A percentile compares a stretch with the other conserved stretches of the same genome.
phyloP scores from a whole-genome alignment of 169 alveolate genomes.

The Toxoplasma gondii region DNA sequence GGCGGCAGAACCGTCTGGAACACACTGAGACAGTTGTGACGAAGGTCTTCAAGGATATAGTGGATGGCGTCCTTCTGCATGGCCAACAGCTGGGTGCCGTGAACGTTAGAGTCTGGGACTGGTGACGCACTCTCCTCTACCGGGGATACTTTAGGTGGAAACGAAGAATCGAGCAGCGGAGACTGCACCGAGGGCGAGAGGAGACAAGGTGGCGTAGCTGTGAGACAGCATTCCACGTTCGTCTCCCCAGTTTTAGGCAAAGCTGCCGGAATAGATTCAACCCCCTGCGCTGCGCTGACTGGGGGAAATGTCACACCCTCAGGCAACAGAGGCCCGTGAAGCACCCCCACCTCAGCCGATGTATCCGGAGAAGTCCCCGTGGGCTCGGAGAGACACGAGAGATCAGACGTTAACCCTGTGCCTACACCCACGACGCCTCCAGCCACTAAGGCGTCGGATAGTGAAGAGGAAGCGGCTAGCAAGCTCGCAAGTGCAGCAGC shows the following conservation, averaged over 20 bases:
- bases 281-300: neutral
- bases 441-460: neutral
- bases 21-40: slow-evolving; percentile 69
- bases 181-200: neutral
- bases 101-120: slow-evolving; percentile 45
- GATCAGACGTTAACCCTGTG: neutral
- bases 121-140: slow-evolving; percentile 52
- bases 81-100: slow-evolving; percentile 67
- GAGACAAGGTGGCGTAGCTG: neutral
- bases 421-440: neutral
- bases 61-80: slow-evolving; percentile 73
- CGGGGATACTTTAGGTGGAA: neutral
- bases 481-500: neutral
- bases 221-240: neutral
- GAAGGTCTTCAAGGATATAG: slow-evolving; percentile 68
- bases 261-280: neutral
- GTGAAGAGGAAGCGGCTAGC: neutral
- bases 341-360: neutral
- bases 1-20: slow-evolving; percentile 63
- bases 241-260: neutral
- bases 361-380: neutral
- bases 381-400: neutral
- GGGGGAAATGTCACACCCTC: neutral
- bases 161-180: neutral
- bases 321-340: neutral